A percentile compares a stretch with the other conserved stretches of the same genome.
phyloP scores from a whole-genome alignment of 2,329 filamentous ascomycete species.

The Paecilomyces sp. region DNA sequence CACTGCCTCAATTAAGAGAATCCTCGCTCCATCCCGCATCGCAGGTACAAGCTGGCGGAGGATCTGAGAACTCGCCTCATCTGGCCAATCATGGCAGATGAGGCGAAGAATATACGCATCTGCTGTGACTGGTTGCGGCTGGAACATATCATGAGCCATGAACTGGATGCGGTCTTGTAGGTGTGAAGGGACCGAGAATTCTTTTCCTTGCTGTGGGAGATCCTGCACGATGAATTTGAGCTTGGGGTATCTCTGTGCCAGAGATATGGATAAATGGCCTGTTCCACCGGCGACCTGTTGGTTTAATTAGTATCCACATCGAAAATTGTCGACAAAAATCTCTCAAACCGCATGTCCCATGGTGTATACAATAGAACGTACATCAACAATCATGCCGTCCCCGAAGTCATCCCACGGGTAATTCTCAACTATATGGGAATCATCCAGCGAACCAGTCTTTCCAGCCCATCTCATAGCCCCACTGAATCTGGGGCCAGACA shows the following conservation, averaged over 20 bases:
- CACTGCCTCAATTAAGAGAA: slow-evolving; percentile 18
- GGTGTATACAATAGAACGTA: slow-evolving; percentile 40
- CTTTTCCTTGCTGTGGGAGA: slow-evolving; percentile 28
- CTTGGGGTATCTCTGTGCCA: slow-evolving; percentile 45
- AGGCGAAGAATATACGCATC: slow-evolving; percentile 15
- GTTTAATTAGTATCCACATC: too few relatives aligned
- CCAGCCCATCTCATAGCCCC: not conserved
- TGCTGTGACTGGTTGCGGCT: slow-evolving; percentile 13
- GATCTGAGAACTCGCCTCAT: slow-evolving; percentile 13
- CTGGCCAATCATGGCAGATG: slow-evolving; percentile 19
- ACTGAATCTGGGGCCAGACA: not conserved
- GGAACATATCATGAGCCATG: slow-evolving; percentile 17
- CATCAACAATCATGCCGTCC: slow-evolving; percentile 3
- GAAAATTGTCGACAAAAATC: too few relatives aligned
- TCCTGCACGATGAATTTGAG: slow-evolving; percentile 50
- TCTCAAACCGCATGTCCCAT: too few relatives aligned
- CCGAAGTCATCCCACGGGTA: not conserved
- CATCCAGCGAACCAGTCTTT: not conserved
- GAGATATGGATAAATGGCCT: slow-evolving; percentile 49
- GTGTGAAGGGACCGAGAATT: not conserved
- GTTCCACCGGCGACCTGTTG: slow-evolving; percentile 12
- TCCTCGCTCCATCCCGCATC: slow-evolving; percentile 10
- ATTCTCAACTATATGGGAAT: not conserved
- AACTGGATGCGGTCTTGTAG: slow-evolving; percentile 9
- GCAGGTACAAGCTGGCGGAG: slow-evolving; percentile 11